phyloP scores from a whole-genome alignment of 768 basidiomycete species.

The Symmetrospora coprosmae region DNA sequence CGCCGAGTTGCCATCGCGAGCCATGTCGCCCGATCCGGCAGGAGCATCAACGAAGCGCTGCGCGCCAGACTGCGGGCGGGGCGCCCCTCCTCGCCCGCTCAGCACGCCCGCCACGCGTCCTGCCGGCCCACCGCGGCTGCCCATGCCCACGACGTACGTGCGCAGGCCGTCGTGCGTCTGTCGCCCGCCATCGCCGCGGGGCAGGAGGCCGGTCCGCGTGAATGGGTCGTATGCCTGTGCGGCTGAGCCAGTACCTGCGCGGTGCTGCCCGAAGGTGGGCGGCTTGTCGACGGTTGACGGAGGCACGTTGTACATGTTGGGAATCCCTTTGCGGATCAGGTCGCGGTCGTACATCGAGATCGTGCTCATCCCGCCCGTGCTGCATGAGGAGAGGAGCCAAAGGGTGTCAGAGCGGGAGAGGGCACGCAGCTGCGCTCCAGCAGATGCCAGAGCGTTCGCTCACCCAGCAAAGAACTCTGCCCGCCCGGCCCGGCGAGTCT shows the following conservation, averaged over 20 bases:
- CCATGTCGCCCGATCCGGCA: too few species aligned
- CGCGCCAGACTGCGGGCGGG: too few species aligned
- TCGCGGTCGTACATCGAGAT: too few species aligned
- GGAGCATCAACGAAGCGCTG: neutral
- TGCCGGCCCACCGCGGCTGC: too few species aligned
- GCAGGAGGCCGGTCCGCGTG: conserved; percentile 14
- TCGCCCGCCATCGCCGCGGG: neutral
- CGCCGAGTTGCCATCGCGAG: too few species aligned
- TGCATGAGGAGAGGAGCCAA: neutral
- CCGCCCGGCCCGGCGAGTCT: conserved; percentile 56
- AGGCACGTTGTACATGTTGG: too few species aligned
- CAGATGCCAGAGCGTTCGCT: neutral
- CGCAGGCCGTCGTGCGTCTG: conserved; percentile 3
- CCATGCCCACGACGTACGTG: conserved; percentile 18
- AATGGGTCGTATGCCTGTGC: conserved; percentile 11
- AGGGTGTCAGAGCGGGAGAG: neutral
- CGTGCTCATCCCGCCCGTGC: conserved; percentile 7
- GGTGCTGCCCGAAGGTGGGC: neutral
- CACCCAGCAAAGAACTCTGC: conserved; percentile 48
- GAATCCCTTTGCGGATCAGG: too few species aligned
- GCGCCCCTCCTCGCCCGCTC: too few species aligned
- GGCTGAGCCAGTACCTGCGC: neutral
- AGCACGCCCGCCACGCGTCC: too few species aligned
- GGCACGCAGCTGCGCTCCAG: too few species aligned
- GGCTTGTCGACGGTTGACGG: too few species aligned